Conservation (phyloP, 495 filamentous ascomycete genomes). For the Pseudomonodictys pantanalensis region DNA sequence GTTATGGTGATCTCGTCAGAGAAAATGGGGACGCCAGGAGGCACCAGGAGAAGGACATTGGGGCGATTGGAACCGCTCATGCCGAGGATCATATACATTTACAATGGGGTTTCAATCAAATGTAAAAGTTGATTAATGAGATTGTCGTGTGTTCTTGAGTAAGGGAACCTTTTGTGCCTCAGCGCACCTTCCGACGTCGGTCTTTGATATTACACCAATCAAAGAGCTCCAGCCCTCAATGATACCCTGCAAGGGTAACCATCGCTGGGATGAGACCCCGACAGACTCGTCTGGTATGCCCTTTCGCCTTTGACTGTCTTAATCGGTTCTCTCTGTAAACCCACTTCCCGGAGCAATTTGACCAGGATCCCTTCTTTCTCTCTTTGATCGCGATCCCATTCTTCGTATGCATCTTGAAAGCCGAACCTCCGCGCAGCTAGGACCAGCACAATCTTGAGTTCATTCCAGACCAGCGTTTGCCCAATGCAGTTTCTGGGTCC, state of each 20-base stretch:
- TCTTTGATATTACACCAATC: too few relatives aligned
- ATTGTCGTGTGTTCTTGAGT: too few relatives aligned
- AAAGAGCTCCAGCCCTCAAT: too few relatives aligned
- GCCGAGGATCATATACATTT: too few relatives aligned
- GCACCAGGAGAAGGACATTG: too few relatives aligned
- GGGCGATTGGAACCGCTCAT: too few relatives aligned
- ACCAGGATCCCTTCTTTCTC: neutral
- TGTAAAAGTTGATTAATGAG: too few relatives aligned
- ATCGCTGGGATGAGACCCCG: neutral
- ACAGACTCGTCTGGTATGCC: neutral
- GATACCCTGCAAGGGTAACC: neutral
- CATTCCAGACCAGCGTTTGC: conserved; percentile 41
- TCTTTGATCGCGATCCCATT: neutral
- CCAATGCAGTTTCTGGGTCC: conserved; percentile 55
- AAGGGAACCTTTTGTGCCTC: too few relatives aligned
- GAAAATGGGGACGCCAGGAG: too few relatives aligned
- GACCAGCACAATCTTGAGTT: conserved; percentile 42
- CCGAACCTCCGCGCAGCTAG: conserved; percentile 36
- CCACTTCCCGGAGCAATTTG: neutral
- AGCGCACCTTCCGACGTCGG: too few relatives aligned
- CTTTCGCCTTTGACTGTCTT: neutral
- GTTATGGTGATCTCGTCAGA: too few relatives aligned
- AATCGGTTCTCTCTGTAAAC: neutral
- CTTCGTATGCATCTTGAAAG: neutral
- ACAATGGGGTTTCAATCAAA: too few relatives aligned